phyloP scores from a whole-genome alignment of 768 basidiomycete species.

The Lentinula sp. region DNA sequence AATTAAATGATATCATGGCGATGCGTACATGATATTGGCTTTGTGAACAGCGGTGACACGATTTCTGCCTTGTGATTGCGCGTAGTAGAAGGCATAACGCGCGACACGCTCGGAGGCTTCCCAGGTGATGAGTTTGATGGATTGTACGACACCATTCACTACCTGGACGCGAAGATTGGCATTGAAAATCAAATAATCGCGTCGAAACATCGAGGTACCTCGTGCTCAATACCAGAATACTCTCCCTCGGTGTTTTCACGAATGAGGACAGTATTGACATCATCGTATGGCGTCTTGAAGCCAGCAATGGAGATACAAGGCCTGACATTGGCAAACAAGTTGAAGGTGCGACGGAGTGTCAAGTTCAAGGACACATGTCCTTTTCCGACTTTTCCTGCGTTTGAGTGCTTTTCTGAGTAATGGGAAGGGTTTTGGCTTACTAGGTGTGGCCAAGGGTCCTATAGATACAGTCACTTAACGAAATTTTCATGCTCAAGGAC shows the following conservation, averaged over 20 bases:
- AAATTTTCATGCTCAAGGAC: background rate
- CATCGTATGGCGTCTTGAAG: slow-evolving; percentile 97
- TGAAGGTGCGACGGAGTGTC: slow-evolving; percentile 95
- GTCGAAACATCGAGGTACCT: slow-evolving; percentile 43
- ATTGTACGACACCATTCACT: slow-evolving; percentile 97
- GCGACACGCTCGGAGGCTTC: slow-evolving; percentile 98
- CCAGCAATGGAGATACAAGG: slow-evolving; percentile 95
- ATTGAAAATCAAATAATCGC: background rate
- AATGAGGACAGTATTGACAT: slow-evolving; percentile 96
- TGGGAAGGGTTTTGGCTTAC: slow-evolving; percentile 39
- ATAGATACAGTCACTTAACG: background rate
- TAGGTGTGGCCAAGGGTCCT: slow-evolving; percentile 97
- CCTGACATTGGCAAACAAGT: slow-evolving; percentile 97
- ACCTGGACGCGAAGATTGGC: slow-evolving; percentile 39
- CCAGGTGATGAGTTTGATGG: slow-evolving; percentile 99
- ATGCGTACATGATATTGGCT: slow-evolving; percentile 92
- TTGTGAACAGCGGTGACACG: slow-evolving; percentile 99
- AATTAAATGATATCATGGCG: background rate
- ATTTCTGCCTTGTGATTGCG: slow-evolving; percentile 79
- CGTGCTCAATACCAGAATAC: slow-evolving; percentile 99
- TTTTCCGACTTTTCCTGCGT: slow-evolving; percentile 73
- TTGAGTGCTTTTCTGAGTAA: background rate
- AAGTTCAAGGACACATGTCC: slow-evolving; percentile 98
- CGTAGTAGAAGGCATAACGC: slow-evolving; percentile 97
- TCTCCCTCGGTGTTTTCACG: slow-evolving; percentile 99